These are phyloP conservation scores for Paraphoma sp. DNA, from an alignment of 2,329 filamentous ascomycete genomes.

Conservation along the genomic window DNA sequence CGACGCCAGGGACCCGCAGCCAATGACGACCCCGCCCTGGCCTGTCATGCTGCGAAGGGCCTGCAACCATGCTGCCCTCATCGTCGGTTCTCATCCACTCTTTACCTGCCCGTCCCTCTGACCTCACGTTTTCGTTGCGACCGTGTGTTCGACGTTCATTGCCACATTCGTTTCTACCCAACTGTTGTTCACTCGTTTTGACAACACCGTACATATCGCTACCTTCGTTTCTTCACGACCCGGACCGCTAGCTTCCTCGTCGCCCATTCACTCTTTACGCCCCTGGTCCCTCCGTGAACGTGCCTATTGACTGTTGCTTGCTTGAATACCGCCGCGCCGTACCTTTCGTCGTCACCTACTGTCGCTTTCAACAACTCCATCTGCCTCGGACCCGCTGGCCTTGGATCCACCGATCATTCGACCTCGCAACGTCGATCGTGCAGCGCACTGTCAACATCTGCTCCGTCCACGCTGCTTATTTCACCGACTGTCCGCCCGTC, in stretches of 20 bases:
- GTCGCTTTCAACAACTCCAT: conserved; percentile 6
- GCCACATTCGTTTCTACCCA: conserved; percentile 35
- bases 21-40: conserved; percentile 20
- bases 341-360: conserved; percentile 4
- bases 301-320: conserved; percentile 6
- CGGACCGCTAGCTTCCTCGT: conserved; percentile 2
- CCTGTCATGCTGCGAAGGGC: conserved; percentile 1
- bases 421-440: conserved; percentile 20
- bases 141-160: conserved; percentile 20
- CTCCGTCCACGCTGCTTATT: conserved; percentile 11
- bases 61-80: conserved; percentile 5
- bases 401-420: neutral
- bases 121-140: conserved; percentile 20
- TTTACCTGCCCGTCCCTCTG: conserved; percentile 22
- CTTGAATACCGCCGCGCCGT: conserved; percentile 1
- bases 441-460: conserved; percentile 23
- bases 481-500: conserved; percentile 7
- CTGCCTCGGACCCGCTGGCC: neutral
- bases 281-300: conserved; percentile 10
- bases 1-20: conserved; percentile 14
- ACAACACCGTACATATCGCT: conserved; percentile 29
- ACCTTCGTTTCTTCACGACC: conserved; percentile 13
- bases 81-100: conserved; percentile 34
- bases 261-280: conserved; percentile 3
- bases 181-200: conserved; percentile 44